Base-by-base conservation (phyloP, 768 basidiomycete species). In the Cyclocybe aegerita region DNA sequence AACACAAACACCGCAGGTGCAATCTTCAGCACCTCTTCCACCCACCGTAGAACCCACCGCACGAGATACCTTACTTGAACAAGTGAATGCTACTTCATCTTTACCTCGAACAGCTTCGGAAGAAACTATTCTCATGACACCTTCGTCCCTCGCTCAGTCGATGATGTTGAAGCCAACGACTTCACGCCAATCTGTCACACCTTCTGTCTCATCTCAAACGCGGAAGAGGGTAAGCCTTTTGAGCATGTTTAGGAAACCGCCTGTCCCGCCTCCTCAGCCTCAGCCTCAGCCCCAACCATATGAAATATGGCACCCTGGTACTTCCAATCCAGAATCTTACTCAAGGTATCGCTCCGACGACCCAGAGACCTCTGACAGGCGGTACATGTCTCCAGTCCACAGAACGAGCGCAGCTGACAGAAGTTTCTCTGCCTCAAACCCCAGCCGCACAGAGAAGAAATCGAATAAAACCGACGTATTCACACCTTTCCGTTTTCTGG, bases 401-500 rank as follows among this genome's bases (percentile, higher is more conserved):
- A 37, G 15, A 11, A 11, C 36, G 11, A 15, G 15, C 36, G 3
- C 36, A 11, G 15, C 52, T 33, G 45, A 23, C 46, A 17, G 47
- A 52, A 12, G 51, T 60, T 41, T 36, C 56, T 49, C 43, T 72
- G 23, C 72, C 73, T 23, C 70, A 43, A 66, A 66, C 12, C 68
- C 63, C 32, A 55, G 44, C 32, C 23, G 48, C 16, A 53, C 70
- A 14, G 72, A 70, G 38, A 68, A 72, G 32, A 77, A 68, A 48
- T 72, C 72, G 50, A 60, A 71, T 8, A 70, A 68, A 14, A 66
- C 76, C 31, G 79, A 75, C 46, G 72, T 81, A 15, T 83, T 84
- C 57, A 78, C 77, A 12, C 80, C 86, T 0, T 86, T 88, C 66
- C 80, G 81, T 39, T 76, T 88, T 58, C 56, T 88, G 55, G 70